These are phyloP conservation scores for Ustilago curta DNA, from an alignment of 1,284 basidiomycete species.

Conservation along the genomic window DNA sequence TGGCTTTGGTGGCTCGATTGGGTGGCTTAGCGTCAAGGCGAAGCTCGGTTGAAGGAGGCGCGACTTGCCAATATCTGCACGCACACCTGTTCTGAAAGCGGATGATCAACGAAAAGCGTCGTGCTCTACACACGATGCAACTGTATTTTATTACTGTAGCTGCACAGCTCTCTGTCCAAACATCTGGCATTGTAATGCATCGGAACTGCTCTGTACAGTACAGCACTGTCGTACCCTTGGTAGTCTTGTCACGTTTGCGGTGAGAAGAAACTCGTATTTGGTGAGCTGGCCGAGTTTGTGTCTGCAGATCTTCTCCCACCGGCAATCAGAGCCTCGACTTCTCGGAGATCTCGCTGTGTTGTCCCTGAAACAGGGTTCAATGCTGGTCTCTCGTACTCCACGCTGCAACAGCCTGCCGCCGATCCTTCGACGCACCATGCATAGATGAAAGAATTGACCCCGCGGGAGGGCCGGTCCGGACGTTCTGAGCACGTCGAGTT, in stretches of 20 bases:
- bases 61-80: neutral
- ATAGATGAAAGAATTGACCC: neutral
- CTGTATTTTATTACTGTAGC: slow-evolving; percentile 6
- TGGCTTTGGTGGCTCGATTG: slow-evolving; percentile 46
- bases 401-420: neutral
- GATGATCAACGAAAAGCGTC: slow-evolving; percentile 4
- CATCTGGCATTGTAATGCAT: neutral
- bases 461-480: slow-evolving; percentile 1
- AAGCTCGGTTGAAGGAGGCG: slow-evolving; percentile 5
- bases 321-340: slow-evolving; percentile 2
- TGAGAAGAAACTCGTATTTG: too few species aligned
- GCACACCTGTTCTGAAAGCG: slow-evolving; percentile 5
- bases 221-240: neutral
- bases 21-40: slow-evolving; percentile 13
- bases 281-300: too few species aligned
- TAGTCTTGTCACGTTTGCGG: neutral
- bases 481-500: neutral
- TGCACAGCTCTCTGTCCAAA: neutral
- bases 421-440: neutral
- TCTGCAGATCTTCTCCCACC: too few species aligned
- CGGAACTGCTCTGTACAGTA: too few species aligned
- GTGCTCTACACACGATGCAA: slow-evolving; percentile 8
- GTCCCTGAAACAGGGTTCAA: neutral
- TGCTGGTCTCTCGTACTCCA: neutral
- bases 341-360: neutral